Conservation (phyloP, 2,329 filamentous ascomycete species). For the Phialocephala sp. region DNA sequence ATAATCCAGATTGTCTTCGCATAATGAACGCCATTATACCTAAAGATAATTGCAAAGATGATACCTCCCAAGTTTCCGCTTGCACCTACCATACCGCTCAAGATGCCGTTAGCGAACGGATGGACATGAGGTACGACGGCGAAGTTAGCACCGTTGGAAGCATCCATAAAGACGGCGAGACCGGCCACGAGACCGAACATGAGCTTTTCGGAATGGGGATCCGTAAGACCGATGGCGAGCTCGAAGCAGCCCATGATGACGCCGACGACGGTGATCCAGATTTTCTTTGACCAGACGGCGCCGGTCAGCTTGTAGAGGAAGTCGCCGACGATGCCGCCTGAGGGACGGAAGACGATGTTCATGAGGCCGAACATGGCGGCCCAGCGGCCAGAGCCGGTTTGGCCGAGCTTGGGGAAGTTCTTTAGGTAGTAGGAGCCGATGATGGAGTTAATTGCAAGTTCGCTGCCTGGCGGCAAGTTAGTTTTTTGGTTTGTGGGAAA, state of each 20-base stretch:
- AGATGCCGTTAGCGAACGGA: slow-evolving; percentile 74
- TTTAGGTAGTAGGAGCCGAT: slow-evolving; percentile 64
- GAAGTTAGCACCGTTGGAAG: slow-evolving; percentile 86
- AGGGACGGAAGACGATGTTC: slow-evolving; percentile 70
- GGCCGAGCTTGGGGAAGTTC: slow-evolving; percentile 63
- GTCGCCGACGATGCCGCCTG: slow-evolving; percentile 65
- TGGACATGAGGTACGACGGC: slow-evolving; percentile 86
- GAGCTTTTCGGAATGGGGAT: slow-evolving; percentile 65
- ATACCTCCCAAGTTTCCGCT: slow-evolving; percentile 85
- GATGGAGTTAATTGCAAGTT: slow-evolving; percentile 67
- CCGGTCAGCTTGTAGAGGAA: slow-evolving; percentile 41
- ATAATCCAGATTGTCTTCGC: slow-evolving; percentile 80
- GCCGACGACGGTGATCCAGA: slow-evolving; percentile 60
- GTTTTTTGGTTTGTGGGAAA: slow-evolving; percentile 52
- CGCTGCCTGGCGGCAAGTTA: slow-evolving; percentile 50
- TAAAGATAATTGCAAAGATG: slow-evolving; percentile 82
- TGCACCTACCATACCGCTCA: slow-evolving; percentile 80
- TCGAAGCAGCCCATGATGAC: slow-evolving; percentile 63
- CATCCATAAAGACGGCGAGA: slow-evolving; percentile 82
- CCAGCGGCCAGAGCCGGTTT: slow-evolving; percentile 64
- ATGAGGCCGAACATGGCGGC: slow-evolving; percentile 78
- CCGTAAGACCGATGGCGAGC: slow-evolving; percentile 63
- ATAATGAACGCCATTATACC: slow-evolving; percentile 73
- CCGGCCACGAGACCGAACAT: slow-evolving; percentile 80
- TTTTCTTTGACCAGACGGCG: slow-evolving; percentile 68